phyloP scores from a whole-genome alignment of 495 filamentous ascomycete species.

The Penicillium diatomitis region DNA sequence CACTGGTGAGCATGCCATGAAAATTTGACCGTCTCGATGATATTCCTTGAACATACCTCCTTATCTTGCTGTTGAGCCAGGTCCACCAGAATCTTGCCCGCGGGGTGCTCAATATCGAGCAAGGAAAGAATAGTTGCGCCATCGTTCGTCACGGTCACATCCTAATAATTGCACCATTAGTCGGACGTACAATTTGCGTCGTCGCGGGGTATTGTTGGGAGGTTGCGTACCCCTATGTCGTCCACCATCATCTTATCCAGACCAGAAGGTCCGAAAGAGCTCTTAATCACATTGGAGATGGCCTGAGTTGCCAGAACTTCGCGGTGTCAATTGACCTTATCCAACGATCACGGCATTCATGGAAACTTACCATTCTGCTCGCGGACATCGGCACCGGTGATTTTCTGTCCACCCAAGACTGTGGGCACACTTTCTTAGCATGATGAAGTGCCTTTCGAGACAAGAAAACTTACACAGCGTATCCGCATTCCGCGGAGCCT shows the following conservation, averaged over 20 bases:
- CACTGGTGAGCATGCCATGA: constrained; percentile 11
- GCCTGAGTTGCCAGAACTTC: constrained; percentile 89
- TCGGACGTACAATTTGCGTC: constrained; percentile 18
- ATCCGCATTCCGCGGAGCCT: constrained; percentile 76
- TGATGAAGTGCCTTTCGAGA: not conserved
- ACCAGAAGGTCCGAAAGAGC: constrained; percentile 93
- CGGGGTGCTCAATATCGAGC: constrained; percentile 94
- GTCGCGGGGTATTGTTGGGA: constrained; percentile 18
- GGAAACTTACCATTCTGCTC: constrained; percentile 77
- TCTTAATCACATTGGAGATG: constrained; percentile 98
- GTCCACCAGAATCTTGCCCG: constrained; percentile 96
- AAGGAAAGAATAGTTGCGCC: constrained; percentile 93
- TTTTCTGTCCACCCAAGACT: constrained; percentile 90
- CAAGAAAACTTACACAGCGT: constrained; percentile 57
- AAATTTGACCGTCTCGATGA: not conserved
- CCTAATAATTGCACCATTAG: constrained; percentile 37
- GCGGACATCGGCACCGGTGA: constrained; percentile 87
- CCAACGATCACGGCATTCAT: constrained; percentile 2
- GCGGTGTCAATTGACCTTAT: constrained; percentile 4
- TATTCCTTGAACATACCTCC: constrained; percentile 47
- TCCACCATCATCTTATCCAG: constrained; percentile 99
- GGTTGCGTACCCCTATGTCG: constrained; percentile 75
- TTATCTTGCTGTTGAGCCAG: constrained; percentile 98
- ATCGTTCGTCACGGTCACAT: constrained; percentile 99
- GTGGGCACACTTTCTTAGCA: constrained; percentile 28